Base-by-base conservation (phyloP, 2,329 filamentous ascomycete genomes). In the Domatiomyces globalis region DNA sequence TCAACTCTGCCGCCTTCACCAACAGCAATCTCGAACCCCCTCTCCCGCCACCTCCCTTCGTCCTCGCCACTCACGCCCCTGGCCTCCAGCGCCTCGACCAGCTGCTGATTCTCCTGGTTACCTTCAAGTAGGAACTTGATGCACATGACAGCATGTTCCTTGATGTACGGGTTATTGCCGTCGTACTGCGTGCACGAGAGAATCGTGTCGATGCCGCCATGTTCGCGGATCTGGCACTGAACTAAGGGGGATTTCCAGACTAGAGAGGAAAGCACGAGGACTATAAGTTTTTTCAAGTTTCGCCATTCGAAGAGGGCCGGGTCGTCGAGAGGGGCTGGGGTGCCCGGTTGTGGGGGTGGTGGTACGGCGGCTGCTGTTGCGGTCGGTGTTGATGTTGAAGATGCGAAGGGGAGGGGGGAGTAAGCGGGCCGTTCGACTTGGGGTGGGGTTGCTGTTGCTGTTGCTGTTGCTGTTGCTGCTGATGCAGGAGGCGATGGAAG, bases 181-280 rank as follows among this genome's bases (percentile, higher is more conserved):
- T 96, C 90, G 64, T 92, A 92, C 29, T 82, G 79, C 61, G 88
- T 95, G 67, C 88, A 95, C 62, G 88, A 88, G 15, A 95, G 77
- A 18, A 96, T 76, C 0, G 86, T 83, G 59, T 94, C 85, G 44
- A 96, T 85, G 43, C 90, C 90, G 57, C 87, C 85, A 61, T 90
- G 80, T 47, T 81, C 78, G 45, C 94, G 79, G 56, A 96, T 86
- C 65, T 95, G 90, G 60, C 84, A 80, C 67, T 96, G 90, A 0
- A 95, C 89, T 7, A 80, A 78, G 1, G 83, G 77, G 60, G 85
- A 87, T 47, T 92, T 92, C 74, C 92, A 94, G 2, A 95, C 81
- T 0, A 96, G 78, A 0, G 85, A 87, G 0, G 87, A 89, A 9
- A 96, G 78, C 36, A 95, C 92, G 48, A 92, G 83, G 10, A 96